Conservation (phyloP, 2,329 filamentous ascomycete genomes). For the Bipolaris cookei region DNA sequence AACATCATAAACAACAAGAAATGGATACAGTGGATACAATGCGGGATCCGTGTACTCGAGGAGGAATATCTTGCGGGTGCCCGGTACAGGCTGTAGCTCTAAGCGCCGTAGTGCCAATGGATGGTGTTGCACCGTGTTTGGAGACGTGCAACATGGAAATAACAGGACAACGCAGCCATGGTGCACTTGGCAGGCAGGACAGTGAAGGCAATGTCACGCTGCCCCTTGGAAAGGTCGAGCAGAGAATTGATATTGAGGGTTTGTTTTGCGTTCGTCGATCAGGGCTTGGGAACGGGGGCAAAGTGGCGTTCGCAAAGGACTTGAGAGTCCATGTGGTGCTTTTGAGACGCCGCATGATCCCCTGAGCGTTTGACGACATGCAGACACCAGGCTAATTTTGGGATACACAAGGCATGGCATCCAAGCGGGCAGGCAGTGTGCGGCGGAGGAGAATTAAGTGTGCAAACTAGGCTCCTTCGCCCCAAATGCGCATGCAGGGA, state of each 20-base stretch:
- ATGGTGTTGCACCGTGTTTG: conserved; percentile 10
- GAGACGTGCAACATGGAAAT: conserved; percentile 5
- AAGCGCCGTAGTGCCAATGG: conserved; percentile 8
- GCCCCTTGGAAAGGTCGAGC: background rate
- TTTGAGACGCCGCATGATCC: conserved; percentile 23
- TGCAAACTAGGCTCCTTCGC: conserved; percentile 11
- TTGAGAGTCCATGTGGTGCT: conserved; percentile 6
- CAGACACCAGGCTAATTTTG: conserved; percentile 24
- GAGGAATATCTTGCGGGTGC: background rate
- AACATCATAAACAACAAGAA: background rate
- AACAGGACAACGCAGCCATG: conserved; percentile 2
- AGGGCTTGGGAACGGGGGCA: conserved; percentile 7
- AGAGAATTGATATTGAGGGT: background rate
- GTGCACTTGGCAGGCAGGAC: background rate
- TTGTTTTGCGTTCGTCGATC: conserved; percentile 10
- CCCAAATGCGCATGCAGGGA: conserved; percentile 14
- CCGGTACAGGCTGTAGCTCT: background rate
- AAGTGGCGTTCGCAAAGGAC: conserved; percentile 7
- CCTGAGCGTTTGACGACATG: conserved; percentile 33
- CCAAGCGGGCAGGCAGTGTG: conserved; percentile 1
- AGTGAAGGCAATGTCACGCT: background rate
- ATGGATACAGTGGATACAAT: background rate
- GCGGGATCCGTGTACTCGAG: background rate
- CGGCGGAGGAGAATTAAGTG: conserved; percentile 14
- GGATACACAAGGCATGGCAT: conserved; percentile 8